Evolutionary conservation across 345 rosid species (phyloP), one percentile per base, ranked within the genome.

Genomic region (Hirschfeldia incana): DNA sequence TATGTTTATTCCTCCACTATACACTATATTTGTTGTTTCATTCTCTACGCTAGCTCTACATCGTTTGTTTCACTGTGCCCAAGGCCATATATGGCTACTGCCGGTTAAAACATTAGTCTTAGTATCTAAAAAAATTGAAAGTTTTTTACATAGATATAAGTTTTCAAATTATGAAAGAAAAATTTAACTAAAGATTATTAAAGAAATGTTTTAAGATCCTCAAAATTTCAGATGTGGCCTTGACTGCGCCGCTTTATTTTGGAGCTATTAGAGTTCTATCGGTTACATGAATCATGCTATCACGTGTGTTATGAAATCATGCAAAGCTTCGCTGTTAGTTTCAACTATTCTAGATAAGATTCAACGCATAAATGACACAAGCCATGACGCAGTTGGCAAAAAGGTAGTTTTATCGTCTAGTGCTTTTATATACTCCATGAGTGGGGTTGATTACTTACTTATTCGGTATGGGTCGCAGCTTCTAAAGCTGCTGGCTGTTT

Each of bases 401-500:
- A 79, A 69, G 83, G 39, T 61, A 0, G 21, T 37, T 79, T 62
- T 79, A 79, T 79, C 71, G 51, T 69, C 0, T 69, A 17, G 49
- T 69, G 75, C 8, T 73, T 67, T 67, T 59, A n/a, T 16, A 59
- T 13, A 32, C 55, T 42, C 49, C 49, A 42, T 37, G 51, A 1
- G 7, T 9, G 8, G 66, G 16, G 28, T 34, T 53, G 55, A n/a
- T 16, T 60, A 12, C 9, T 36, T 42, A 42, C 8, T 17, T 27
- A 39, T 78, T 61, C 62, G 67, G 74, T 73, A 74, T 79, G 70
- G 78, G 2, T 74, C 65, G 65, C 39, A 34, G 59, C 57, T 63
- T 69, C 55, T 46, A 46, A 46, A 46, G 51, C 51, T 42, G 51
- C 4, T 11, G 10, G 49, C 17, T 67, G 27, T 74, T 68, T 28